Conservation (phyloP, 78 protist genomes). For the Trichosphaerium sp. region DNA sequence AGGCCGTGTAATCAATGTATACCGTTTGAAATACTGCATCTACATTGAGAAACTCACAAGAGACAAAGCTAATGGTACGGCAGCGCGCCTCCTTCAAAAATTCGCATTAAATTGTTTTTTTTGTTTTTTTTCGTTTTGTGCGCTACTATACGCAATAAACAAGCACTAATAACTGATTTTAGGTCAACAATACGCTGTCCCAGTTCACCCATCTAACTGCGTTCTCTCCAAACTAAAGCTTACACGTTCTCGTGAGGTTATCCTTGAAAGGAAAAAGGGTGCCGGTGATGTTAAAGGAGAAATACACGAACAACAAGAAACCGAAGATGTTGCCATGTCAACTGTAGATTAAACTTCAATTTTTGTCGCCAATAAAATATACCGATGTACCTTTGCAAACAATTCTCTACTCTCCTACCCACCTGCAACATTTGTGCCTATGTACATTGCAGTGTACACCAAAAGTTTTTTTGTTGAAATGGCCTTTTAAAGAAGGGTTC, state of each 20-base stretch:
- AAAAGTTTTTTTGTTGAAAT: too few relatives aligned
- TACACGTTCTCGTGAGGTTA: conserved; percentile 82
- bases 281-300: conserved; percentile 3
- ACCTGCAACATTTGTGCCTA: too few relatives aligned
- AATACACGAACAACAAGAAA: too few relatives aligned
- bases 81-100: not conserved
- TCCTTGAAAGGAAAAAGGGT: conserved; percentile 74
- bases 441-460: too few relatives aligned
- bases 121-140: not conserved
- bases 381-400: too few relatives aligned
- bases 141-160: not conserved
- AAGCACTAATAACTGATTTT: not conserved
- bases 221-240: conserved; percentile 89
- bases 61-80: conserved; percentile 89
- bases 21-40: conserved; percentile 90
- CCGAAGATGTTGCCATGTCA: too few relatives aligned
- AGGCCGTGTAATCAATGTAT: conserved; percentile 80
- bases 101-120: not conserved
- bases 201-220: conserved; percentile 69
- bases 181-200: not conserved
- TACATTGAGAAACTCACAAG: conserved; percentile 81
- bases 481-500: too few relatives aligned
- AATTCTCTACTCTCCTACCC: too few relatives aligned
- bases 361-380: too few relatives aligned
- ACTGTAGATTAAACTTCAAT: too few relatives aligned